Conservation (phyloP, 768 basidiomycete genomes). For the Tricholoma flavovirens region DNA sequence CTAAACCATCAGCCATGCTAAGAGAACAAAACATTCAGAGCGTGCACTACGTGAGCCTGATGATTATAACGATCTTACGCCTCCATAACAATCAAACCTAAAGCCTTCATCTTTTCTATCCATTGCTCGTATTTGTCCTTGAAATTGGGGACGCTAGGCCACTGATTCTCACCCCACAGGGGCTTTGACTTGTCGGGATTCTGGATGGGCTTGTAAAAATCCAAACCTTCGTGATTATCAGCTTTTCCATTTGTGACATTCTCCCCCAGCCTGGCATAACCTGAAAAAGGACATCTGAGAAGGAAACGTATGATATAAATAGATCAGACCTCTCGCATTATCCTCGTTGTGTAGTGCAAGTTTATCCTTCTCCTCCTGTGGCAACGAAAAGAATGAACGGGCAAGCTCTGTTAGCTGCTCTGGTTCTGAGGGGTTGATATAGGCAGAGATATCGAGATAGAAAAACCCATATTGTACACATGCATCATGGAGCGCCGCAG, state of each 20-base stretch:
- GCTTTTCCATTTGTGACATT: slow-evolving; percentile 83
- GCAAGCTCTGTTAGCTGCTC: slow-evolving; percentile 62
- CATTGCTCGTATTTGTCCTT: slow-evolving; percentile 62
- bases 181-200: slow-evolving; percentile 64
- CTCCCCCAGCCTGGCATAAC: slow-evolving; percentile 75
- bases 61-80: slow-evolving; percentile 47
- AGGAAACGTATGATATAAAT: neutral
- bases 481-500: slow-evolving; percentile 61
- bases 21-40: neutral
- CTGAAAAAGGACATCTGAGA: slow-evolving; percentile 30
- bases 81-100: slow-evolving; percentile 81
- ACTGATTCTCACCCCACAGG: slow-evolving; percentile 85
- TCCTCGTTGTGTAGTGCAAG: slow-evolving; percentile 68
- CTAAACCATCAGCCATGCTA: slow-evolving; percentile 80
- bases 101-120: slow-evolving; percentile 79
- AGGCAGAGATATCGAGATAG: slow-evolving; percentile 70
- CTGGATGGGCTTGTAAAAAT: slow-evolving; percentile 72
- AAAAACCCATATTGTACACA: slow-evolving; percentile 85
- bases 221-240: slow-evolving; percentile 82
- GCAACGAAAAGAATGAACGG: slow-evolving; percentile 64
- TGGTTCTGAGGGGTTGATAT: slow-evolving; percentile 50
- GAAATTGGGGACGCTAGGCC: slow-evolving; percentile 62
- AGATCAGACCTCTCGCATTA: slow-evolving; percentile 58
- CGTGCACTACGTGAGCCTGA: neutral
- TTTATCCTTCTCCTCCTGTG: slow-evolving; percentile 74